Evolutionary conservation across 805 yeast genomes (phyloP).

Genomic region (Nakazawaea populi): DNA sequence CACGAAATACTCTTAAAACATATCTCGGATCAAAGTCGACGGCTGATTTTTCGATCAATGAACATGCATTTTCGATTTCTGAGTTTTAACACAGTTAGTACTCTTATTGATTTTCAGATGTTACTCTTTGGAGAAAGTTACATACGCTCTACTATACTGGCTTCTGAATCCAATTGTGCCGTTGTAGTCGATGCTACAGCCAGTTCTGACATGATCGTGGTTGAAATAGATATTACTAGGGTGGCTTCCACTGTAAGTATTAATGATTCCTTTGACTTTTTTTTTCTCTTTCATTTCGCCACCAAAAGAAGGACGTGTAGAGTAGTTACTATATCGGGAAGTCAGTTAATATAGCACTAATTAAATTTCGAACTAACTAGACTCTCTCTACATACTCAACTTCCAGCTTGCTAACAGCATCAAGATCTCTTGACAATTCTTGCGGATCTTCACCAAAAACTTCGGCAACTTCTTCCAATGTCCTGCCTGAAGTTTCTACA

Average conservation of each 20-base stretch:
- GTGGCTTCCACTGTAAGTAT: not conserved
- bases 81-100: too few species aligned
- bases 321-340: not conserved
- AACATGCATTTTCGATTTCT: constrained; percentile 25
- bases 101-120: too few species aligned
- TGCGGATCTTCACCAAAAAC: too few species aligned
- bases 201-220: not conserved
- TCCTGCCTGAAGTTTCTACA: too few species aligned
- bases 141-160: not conserved
- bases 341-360: not conserved
- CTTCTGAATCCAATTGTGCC: not conserved
- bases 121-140: not conserved
- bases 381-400: too few species aligned
- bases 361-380: too few species aligned
- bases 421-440: too few species aligned
- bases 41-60: constrained; percentile 55
- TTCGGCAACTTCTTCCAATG: too few species aligned
- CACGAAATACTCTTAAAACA: constrained; percentile 80
- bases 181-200: not conserved
- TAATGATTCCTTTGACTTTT: too few species aligned
- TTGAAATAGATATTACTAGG: not conserved
- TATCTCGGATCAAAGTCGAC: constrained; percentile 79
- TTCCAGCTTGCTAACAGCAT: too few species aligned
- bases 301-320: not conserved
- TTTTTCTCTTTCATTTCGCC: not conserved